These are phyloP conservation scores for Actinidia chinensis DNA, from an alignment of 179 eudicot genomes.

Conservation along the genomic window DNA sequence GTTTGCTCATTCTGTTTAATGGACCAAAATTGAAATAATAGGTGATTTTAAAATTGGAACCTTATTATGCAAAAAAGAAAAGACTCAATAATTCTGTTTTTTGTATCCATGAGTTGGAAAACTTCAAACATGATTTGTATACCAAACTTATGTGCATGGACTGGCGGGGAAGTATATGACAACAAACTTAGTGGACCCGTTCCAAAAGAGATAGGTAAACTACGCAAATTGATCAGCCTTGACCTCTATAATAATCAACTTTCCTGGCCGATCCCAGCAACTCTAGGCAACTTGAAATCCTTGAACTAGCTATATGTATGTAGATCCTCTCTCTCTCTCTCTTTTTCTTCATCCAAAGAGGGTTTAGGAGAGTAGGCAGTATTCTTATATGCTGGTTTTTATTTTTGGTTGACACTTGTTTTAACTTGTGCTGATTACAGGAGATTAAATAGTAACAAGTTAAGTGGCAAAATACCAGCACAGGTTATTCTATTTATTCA, in stretches of 20 bases:
- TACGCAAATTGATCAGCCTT: conserved; percentile 27
- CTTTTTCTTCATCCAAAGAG: neutral
- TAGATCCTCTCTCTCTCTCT: neutral
- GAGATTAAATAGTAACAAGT: conserved; percentile 31
- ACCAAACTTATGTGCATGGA: neutral
- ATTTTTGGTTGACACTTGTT: neutral
- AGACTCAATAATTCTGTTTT: neutral
- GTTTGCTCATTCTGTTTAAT: no score
- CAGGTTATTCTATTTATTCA: conserved; percentile 29
- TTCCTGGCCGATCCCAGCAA: conserved; percentile 27
- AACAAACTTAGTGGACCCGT: conserved; percentile 33
- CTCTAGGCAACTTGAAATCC: conserved; percentile 29
- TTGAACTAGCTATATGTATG: conserved; percentile 30
- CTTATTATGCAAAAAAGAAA: no score
- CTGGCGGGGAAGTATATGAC: conserved; percentile 28
- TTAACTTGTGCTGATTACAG: conserved; percentile 15
- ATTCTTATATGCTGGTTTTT: neutral
- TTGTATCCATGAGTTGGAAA: neutral
- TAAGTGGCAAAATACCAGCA: conserved; percentile 32
- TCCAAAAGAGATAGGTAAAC: conserved; percentile 29
- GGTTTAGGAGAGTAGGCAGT: no score
- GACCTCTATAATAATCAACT: conserved; percentile 32
- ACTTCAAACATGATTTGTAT: neutral
- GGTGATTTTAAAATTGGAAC: no score
- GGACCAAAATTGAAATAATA: no score